Evolutionary conservation across 768 basidiomycete species (phyloP), one percentile per base, ranked within the genome.

Genomic region (Leccinum sublutescens): DNA sequence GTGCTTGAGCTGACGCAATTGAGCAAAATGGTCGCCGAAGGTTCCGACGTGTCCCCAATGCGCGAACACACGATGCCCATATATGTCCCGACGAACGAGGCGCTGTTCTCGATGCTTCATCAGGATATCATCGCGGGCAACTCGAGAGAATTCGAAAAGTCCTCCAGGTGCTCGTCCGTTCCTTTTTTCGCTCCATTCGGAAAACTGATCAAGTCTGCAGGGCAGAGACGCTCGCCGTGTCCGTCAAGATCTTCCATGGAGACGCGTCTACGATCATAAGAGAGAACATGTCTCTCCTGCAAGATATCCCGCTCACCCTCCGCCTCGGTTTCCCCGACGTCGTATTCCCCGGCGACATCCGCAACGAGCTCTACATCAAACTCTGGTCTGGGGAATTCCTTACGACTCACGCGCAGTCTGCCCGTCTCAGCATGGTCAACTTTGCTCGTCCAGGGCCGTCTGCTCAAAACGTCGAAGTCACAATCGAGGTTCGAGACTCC

Each of bases 321-420:
- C 89, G 93, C 3, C 85, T 98, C 34, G 94, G 94, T 31, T 98
- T 98, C 70, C 91, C 96, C 0, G 96, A 98, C 64, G 95, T 97
- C 7, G 95, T 96, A 9, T 95, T 95, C 69, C 95, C 95, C 3
- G 92, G 91, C 7, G 89, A 92, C 61, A 76, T 85, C n/a, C 86
- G 96, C 15, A 98, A 98, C 67, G 96, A 98, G 63, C 80, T 98
- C 12, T 98, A 98, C 73, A 83, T 98, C 77, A 97, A 97, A 72
- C 82, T 98, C 0, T 98, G 95, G 95, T 89, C 87, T 56, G 96
- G 93, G 40, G 90, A 94, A 62, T 98, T 98, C 69, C 75, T 80
- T 2, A 75, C 83, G 0, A 78, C 82, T 3, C 81, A 83, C 59
- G 74, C 72, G 45, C 74, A 76, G 27, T 79, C 85, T 43, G 72